Percentiles rank a stretch among this genome's conserved stretches.
Evolutionary conservation across 2,329 filamentous ascomycete species (phyloP).

Genomic region (Penicillium sclerotiorum): DNA sequence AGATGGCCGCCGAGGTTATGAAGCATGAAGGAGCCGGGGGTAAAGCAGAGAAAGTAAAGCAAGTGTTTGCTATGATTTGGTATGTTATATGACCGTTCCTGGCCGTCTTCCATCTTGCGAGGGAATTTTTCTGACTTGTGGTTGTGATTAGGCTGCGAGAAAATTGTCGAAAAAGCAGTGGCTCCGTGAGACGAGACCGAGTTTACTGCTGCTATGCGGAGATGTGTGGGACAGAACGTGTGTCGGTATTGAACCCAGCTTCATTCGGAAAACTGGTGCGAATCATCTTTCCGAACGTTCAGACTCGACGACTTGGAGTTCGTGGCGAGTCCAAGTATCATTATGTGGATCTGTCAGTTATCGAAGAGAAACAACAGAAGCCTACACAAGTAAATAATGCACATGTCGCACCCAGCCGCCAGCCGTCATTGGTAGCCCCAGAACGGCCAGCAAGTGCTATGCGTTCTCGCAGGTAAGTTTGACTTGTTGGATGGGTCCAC

Average conservation of each 20-base stretch:
- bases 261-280: slow-evolving; percentile 97
- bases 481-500: too few species aligned
- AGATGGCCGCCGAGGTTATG: slow-evolving; percentile 53
- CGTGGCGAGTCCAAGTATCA: slow-evolving; percentile 98
- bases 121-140: slow-evolving; percentile 15
- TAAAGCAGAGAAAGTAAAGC: slow-evolving; percentile 55
- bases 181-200: slow-evolving; percentile 83
- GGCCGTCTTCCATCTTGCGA: too few species aligned
- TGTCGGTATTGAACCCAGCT: slow-evolving; percentile 92
- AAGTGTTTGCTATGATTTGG: slow-evolving; percentile 57
- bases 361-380: slow-evolving; percentile 47
- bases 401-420: slow-evolving; percentile 27
- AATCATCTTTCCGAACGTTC: slow-evolving; percentile 92
- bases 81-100: slow-evolving; percentile 28
- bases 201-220: slow-evolving; percentile 96
- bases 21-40: slow-evolving; percentile 53
- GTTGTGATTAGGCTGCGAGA: slow-evolving; percentile 45
- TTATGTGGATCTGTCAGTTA: slow-evolving; percentile 63
- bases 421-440: slow-evolving; percentile 17
- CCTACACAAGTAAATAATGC: slow-evolving; percentile 28
- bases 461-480: slow-evolving; percentile 35
- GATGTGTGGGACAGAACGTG: slow-evolving; percentile 87
- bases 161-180: slow-evolving; percentile 49
- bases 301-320: slow-evolving; percentile 87
- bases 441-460: slow-evolving; percentile 32